Evolutionary conservation across 2,329 filamentous ascomycete species (phyloP).

Genomic region (Diaporthe eres): DNA sequence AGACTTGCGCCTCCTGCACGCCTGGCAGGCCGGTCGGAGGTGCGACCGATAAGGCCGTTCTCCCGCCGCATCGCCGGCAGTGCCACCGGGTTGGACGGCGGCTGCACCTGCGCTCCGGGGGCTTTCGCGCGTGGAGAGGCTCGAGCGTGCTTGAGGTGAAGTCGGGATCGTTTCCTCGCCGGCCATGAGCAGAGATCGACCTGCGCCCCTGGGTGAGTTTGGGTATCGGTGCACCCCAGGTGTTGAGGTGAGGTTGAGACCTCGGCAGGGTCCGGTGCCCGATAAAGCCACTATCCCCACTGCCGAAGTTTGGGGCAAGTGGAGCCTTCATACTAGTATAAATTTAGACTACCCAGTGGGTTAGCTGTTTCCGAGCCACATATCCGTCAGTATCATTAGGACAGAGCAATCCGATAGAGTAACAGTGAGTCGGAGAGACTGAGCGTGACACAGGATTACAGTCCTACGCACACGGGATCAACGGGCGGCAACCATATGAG

Average conservation of each 20-base stretch:
- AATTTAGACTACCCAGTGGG: neutral
- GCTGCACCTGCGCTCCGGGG: neutral
- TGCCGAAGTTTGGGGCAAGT: neutral
- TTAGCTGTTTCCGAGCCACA: too few species aligned
- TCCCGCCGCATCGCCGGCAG: conserved; percentile 9
- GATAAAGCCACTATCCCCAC: neutral
- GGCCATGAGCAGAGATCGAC: neutral
- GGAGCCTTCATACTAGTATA: neutral
- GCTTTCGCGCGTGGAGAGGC: neutral
- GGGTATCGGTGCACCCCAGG: neutral
- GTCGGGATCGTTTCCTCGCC: neutral
- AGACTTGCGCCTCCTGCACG: conserved; percentile 73
- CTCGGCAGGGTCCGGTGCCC: conserved; percentile 8
- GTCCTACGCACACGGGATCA: too few species aligned
- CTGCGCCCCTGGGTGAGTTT: neutral
- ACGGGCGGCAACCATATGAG: neutral
- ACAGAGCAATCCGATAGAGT: too few species aligned
- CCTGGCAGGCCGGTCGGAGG: conserved; percentile 71
- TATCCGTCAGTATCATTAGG: too few species aligned
- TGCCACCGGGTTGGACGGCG: neutral
- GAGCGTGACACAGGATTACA: too few species aligned
- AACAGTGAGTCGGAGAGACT: too few species aligned
- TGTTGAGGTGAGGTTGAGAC: neutral
- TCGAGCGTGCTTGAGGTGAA: neutral
- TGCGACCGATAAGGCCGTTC: conserved; percentile 72